phyloP scores from a whole-genome alignment of 2,329 filamentous ascomycete genomes.

The Elsinoe batatas region DNA sequence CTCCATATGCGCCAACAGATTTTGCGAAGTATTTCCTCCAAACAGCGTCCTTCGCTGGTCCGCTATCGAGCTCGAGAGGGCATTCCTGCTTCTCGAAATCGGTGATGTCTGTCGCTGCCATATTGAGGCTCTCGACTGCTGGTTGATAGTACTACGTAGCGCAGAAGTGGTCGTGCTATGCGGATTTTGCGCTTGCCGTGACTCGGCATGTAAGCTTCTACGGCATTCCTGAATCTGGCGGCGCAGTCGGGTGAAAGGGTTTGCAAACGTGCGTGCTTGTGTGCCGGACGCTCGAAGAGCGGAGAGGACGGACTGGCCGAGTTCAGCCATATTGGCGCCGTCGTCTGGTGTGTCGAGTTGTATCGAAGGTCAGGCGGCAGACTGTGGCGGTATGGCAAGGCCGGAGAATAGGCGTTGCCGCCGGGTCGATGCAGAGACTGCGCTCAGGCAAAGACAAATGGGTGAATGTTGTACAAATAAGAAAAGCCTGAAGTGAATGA shows the following conservation, averaged over 20 bases:
- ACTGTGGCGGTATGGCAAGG: background rate
- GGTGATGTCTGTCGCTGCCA: slow-evolving; percentile 19
- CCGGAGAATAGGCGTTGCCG: slow-evolving; percentile 5
- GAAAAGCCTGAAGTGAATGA: background rate
- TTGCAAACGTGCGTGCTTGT: background rate
- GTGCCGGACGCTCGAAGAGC: background rate
- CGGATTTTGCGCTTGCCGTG: background rate
- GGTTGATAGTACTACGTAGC: background rate
- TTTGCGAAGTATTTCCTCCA: slow-evolving; percentile 35
- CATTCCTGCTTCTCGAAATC: slow-evolving; percentile 22
- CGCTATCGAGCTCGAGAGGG: background rate
- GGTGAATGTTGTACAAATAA: background rate
- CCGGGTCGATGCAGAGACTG: background rate
- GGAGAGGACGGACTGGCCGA: background rate
- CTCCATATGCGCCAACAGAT: slow-evolving; percentile 72
- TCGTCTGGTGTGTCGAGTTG: background rate
- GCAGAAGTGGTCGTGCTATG: background rate
- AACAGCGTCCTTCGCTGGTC: slow-evolving; percentile 37
- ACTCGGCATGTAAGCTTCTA: slow-evolving; percentile 14
- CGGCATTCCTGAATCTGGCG: slow-evolving; percentile 16
- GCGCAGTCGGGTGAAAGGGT: background rate
- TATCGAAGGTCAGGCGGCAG: background rate
- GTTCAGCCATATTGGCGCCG: slow-evolving; percentile 3
- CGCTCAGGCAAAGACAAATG: background rate
- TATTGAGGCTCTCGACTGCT: background rate